Evolutionary conservation across 2,329 filamentous ascomycete species (phyloP).

Genomic region (Didymella glomerata): DNA sequence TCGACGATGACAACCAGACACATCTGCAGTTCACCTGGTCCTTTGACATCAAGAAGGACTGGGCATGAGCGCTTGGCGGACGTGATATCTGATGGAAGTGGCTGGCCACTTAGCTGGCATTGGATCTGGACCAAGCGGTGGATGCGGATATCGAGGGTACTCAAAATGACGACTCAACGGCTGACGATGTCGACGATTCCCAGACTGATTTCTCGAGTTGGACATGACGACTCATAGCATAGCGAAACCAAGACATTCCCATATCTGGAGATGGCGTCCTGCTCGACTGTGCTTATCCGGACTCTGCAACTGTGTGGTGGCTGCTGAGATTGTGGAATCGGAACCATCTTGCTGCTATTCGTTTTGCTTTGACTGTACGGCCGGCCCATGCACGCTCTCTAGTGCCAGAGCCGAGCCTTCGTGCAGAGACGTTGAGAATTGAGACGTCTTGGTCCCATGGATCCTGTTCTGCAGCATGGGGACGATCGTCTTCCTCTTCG

Average conservation of each 20-base stretch:
- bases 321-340: conserved; percentile 34
- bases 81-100: conserved; percentile 11
- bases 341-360: conserved; percentile 58
- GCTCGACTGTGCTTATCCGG: conserved; percentile 16
- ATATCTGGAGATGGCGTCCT: background rate
- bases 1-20: conserved; percentile 91
- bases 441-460: conserved; percentile 58
- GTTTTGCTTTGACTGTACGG: conserved; percentile 55
- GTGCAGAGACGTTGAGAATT: conserved; percentile 59
- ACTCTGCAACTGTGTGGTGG: conserved; percentile 12
- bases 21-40: conserved; percentile 95
- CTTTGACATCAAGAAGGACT: conserved; percentile 97
- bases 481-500: conserved; percentile 18
- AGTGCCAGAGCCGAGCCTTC: conserved; percentile 44
- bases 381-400: conserved; percentile 57
- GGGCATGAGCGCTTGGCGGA: conserved; percentile 62
- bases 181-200: conserved; percentile 35
- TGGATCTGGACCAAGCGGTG: conserved; percentile 24
- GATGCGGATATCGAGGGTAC: conserved; percentile 27
- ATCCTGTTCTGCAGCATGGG: conserved; percentile 28
- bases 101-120: conserved; percentile 23
- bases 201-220: conserved; percentile 23
- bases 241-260: conserved; percentile 22
- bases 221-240: conserved; percentile 23
- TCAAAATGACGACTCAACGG: conserved; percentile 39